Evolutionary conservation across 345 rosid genomes (phyloP), one percentile per base, ranked within the genome.

Genomic region (Lepidium didymum): DNA sequence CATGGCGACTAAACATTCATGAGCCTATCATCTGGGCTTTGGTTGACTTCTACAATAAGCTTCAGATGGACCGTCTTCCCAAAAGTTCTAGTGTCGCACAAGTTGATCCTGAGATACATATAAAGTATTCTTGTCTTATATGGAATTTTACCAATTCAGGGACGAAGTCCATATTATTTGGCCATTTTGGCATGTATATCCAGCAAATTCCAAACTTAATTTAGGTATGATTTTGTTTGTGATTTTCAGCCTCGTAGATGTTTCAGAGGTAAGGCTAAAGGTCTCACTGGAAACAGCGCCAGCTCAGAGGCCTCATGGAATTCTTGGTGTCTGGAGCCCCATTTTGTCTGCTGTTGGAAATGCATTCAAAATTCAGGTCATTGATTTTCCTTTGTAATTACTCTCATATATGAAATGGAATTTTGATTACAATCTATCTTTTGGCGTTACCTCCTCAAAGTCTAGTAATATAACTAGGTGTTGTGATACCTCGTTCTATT

Each of bases 1-100:
- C 80, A 53, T 94, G 95, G 99, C 86, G 96, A 79, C 80, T 94
- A 69, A 73, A 91, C 77, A 85, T 91, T 71, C 96, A 94, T 75
- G 99, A 94, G 79, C 99, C 99, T 21, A 87, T 94, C 57, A 89
- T 94, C 58, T 94, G 99, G 99, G 90, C 92, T n/a, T 55, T 78
- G 4, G 83, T 87, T 64, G 92, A 87, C 74, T 82, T 94, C 70
- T 94, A 82, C 78, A 78, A 74, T 68, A 86, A 86, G 81, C 90
- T 94, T 78, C 97, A 85, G 80, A 73, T 94, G 67, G 85, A 85
- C 73, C 88, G 83, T 63, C 55, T 91, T 21, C 95, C 96, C 34
- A 79, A 83, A 75, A 87, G 87, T 75, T 81, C 97, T 41, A 83
- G 60, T 60, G 89, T 79, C 51, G 64, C 89, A 37, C 82, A 81